Evolutionary conservation across 192 early-diverging fungal species (phyloP), one percentile per base, ranked within the genome.

Genomic region (Chytriomyces hyalinus): DNA sequence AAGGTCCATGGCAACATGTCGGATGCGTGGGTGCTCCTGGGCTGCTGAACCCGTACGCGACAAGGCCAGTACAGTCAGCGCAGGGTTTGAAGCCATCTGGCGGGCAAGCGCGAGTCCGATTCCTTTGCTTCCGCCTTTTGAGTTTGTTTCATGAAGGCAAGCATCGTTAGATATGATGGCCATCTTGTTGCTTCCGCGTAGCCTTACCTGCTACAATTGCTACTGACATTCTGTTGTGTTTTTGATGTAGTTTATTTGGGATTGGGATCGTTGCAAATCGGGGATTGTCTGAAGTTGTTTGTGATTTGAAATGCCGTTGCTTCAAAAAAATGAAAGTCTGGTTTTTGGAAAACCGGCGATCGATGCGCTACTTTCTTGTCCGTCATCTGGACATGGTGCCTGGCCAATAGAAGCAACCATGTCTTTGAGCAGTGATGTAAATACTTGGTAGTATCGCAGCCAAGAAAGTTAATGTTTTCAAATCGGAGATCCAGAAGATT

Each of bases 21-120:
- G 57, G 49, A 66, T 28, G 3, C 76, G 76, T 24, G 11, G 47
- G 3, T 7, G 68, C 6, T 53, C 6, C 8, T 28, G 53, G n/a
- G 26, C 22, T 59, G 47, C 36, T 3, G 65, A 10, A 10, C 70
- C 62, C 11, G 49, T 63, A 7, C 80, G 69, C 22, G 60, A 51
- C n/a, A 71, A 66, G 5, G 69, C 78, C 15, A 81, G 44, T 1
- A 81, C 67, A 22, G 24, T 36, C 6, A 65, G 44, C 1, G 13
- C 13, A 5, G 80, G 71, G n/a, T 46, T 22, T 8, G 28, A 7
- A 17, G 67, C 64, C 22, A 75, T 49, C 28, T 67, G 72, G 22
- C 43, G 62, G 3, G 67, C 77, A n/a, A 81, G 66, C 9, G 80
- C 68, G 65, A 60, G 24, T 3, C 80, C 80, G 17, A 81, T 81